Percentiles rank a stretch among this genome's conserved stretches.
These are phyloP conservation scores for Aphanocladium album DNA, from an alignment of 2,329 filamentous ascomycete species.

Conservation along the genomic window DNA sequence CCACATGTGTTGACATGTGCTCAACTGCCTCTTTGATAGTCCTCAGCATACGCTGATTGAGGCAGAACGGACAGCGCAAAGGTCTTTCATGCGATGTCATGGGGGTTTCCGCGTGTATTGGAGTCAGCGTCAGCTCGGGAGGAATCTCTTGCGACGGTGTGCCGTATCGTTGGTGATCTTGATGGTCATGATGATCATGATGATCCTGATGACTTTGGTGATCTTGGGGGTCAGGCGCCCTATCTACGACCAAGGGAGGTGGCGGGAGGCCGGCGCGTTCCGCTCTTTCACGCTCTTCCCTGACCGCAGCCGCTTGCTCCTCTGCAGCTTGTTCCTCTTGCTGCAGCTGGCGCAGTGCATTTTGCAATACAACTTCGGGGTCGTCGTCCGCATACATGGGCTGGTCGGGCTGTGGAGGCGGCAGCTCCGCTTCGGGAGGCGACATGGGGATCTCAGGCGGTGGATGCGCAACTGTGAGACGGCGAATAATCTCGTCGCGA, in stretches of 20 bases:
- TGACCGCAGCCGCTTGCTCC: constrained; percentile 49
- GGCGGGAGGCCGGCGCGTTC: constrained; percentile 33
- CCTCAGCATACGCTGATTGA: constrained; percentile 56
- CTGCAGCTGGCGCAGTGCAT: constrained; percentile 53
- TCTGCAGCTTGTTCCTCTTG: constrained; percentile 55
- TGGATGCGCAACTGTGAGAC: constrained; percentile 16
- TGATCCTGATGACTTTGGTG: too few species aligned
- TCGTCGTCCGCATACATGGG: constrained; percentile 47
- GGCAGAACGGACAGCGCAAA: constrained; percentile 54
- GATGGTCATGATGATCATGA: too few species aligned
- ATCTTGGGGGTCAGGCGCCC: constrained; percentile 23
- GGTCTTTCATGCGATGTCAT: constrained; percentile 43
- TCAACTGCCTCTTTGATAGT: constrained; percentile 59
- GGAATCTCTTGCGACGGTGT: constrained; percentile 31
- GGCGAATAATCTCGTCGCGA: constrained; percentile 51
- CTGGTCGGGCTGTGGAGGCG: constrained; percentile 18
- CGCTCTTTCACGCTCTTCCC: constrained; percentile 47
- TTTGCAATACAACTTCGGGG: constrained; percentile 53
- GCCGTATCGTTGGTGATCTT: constrained; percentile 22
- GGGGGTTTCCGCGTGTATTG: constrained; percentile 47
- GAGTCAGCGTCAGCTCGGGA: constrained; percentile 47
- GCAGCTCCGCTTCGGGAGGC: constrained; percentile 13
- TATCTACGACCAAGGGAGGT: constrained; percentile 28
- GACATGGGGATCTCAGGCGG: background rate
- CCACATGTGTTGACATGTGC: constrained; percentile 57